These are phyloP conservation scores for Claviceps sp. DNA, from an alignment of 2,329 filamentous ascomycete species.

Conservation along the genomic window DNA sequence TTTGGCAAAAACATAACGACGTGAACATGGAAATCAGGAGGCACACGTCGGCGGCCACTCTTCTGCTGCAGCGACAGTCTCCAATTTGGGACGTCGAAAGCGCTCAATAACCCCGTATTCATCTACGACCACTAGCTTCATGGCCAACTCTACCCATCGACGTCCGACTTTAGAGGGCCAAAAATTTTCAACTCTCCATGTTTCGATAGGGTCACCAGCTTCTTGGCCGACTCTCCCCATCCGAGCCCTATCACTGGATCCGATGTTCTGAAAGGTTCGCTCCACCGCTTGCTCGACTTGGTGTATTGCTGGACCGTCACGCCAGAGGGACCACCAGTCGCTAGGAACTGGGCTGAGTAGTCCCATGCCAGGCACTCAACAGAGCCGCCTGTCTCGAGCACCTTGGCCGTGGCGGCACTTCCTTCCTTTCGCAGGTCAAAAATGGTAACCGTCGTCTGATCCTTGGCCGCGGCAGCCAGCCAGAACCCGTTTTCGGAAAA, in stretches of 20 bases:
- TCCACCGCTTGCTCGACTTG: conserved; percentile 81
- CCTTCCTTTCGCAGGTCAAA: conserved; percentile 91
- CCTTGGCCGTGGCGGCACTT: conserved; percentile 66
- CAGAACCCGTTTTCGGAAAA: conserved; percentile 98
- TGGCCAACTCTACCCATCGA: conserved; percentile 64
- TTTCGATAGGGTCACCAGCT: conserved; percentile 58
- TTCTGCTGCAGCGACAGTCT: neutral
- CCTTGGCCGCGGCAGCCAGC: conserved; percentile 72
- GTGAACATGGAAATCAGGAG: neutral
- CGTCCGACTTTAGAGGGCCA: conserved; percentile 30
- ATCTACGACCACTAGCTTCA: conserved; percentile 44
- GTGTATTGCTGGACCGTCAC: conserved; percentile 81
- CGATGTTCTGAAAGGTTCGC: conserved; percentile 67
- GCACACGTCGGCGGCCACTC: neutral
- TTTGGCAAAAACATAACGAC: neutral
- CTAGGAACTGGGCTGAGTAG: conserved; percentile 87
- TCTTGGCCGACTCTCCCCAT: conserved; percentile 67
- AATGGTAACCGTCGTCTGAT: conserved; percentile 65
- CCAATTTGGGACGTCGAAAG: conserved; percentile 46
- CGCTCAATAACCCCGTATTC: conserved; percentile 34
- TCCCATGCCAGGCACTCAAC: conserved; percentile 76
- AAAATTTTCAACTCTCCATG: conserved; percentile 53
- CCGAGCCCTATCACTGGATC: conserved; percentile 57
- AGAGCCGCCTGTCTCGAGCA: conserved; percentile 71
- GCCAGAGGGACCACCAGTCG: conserved; percentile 65